Percentiles rank a stretch among this genome's conserved stretches.
Evolutionary conservation across 306 rosid genomes (phyloP).

Genomic region (Mimosa pudica): DNA sequence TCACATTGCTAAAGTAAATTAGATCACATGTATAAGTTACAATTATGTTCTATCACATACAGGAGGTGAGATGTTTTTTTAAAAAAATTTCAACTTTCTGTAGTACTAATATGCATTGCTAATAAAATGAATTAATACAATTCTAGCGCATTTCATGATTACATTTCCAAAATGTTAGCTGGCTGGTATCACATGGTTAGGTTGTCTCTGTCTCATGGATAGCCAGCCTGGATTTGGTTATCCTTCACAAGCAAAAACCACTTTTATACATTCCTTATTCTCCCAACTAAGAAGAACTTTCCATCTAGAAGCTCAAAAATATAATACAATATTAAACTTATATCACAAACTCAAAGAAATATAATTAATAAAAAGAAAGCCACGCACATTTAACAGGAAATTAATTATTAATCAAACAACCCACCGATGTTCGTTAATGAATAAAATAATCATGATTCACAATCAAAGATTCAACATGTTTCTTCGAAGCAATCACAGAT

Average conservation of each 20-base stretch:
- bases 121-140: slow-evolving; percentile 9
- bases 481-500: background rate
- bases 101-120: background rate
- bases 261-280: slow-evolving; percentile 17
- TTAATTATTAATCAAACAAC: background rate
- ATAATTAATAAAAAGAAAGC: background rate
- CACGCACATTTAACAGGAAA: slow-evolving; percentile 17
- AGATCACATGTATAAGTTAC: no score
- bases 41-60: no score
- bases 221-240: slow-evolving; percentile 47
- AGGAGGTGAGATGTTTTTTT: background rate
- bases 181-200: slow-evolving; percentile 45
- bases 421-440: background rate
- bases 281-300: slow-evolving; percentile 16
- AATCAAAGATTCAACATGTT: background rate
- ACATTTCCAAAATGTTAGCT: slow-evolving; percentile 26
- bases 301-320: background rate
- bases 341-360: slow-evolving; percentile 2
- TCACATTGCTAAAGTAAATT: no score
- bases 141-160: slow-evolving; percentile 27
- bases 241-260: slow-evolving; percentile 40
- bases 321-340: background rate
- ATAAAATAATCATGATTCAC: background rate
- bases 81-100: background rate
- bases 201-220: slow-evolving; percentile 44